Evolutionary conservation across 306 rosid species (phyloP).

Genomic region (Vigna reflexopilosa): DNA sequence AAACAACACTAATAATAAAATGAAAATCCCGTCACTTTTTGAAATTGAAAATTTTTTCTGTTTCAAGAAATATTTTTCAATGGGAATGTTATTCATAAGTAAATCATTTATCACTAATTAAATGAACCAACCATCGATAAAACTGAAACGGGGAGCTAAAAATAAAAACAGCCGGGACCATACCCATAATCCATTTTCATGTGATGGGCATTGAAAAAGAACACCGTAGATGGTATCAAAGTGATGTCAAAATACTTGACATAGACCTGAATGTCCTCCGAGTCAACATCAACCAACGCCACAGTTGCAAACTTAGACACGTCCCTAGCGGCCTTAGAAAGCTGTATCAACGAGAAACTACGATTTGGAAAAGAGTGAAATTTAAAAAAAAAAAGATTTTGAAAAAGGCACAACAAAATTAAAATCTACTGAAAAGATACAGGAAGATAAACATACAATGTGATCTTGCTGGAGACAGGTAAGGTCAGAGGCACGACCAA

Average conservation of each 20-base stretch:
- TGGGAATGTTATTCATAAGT: not conserved
- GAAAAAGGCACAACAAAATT: not conserved
- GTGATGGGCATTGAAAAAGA: constrained; percentile 97
- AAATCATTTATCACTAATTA: constrained; percentile 8
- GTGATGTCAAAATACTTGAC: constrained; percentile 82
- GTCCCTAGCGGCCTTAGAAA: constrained; percentile 74
- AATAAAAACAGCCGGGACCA: not conserved
- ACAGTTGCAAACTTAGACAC: constrained; percentile 86
- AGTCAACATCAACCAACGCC: constrained; percentile 80
- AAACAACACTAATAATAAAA: not conserved
- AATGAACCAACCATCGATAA: not conserved
- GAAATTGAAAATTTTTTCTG: not conserved
- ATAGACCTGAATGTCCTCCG: constrained; percentile 76
- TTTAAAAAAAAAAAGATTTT: not conserved
- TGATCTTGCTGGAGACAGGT: constrained; percentile 77
- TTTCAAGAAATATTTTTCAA: constrained; percentile 10
- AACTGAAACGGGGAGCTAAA: constrained; percentile 14
- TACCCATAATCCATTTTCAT: constrained; percentile 98
- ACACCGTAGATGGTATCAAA: constrained; percentile 75
- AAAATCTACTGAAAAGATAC: not conserved
- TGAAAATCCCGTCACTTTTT: not conserved
- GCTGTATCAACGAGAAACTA: constrained; percentile 50
- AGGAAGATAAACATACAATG: constrained; percentile 49
- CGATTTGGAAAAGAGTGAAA: not conserved
- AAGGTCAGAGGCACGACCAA: constrained; percentile 74